Evolutionary conservation across 768 basidiomycete genomes (phyloP), one percentile per base, ranked within the genome.

Genomic region (Psilocybe cyanescens): DNA sequence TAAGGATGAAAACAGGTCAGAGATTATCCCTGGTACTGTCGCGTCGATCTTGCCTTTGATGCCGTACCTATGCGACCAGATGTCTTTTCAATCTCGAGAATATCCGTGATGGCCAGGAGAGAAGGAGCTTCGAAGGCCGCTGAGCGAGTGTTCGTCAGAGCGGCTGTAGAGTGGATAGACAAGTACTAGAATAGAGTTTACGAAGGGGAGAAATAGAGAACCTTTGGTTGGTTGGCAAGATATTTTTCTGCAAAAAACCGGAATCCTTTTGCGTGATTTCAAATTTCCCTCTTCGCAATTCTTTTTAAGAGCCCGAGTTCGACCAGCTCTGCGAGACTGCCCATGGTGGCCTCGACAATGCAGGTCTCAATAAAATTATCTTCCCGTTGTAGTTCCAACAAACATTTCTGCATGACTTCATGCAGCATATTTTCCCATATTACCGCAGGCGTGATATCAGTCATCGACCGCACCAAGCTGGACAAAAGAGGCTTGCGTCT

Each of bases 1-100:
- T 45, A 55, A 55, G 49, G 58, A 61, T 5, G 58, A 29, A 2
- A 57, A 45, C 29, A 69, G 61, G 55, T 88, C 86, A 7, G 81
- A 73, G 48, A 95, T 81, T 33, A 86, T 72, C 0, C 86, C 85
- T 63, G 92, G 81, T 1, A 98, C 86, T 1, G 91, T 94, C 1
- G 92, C 97, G 67, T 99, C 97, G 24, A 99, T 78, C 75, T 99
- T 99, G 24, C 97, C 97, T 72, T 96, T 97, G 39, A 99, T 79
- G 1, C 97, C 97, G 68, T 93, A 97, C 2, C 86, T 90, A 0
- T 97, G 97, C 0, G 94, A 96, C 91, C 94, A 97, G 65, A 99
- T 97, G 65, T 98, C 95, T 71, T 99, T 78, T 99, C 97, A 45
- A 97, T 83, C 60, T 95, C 95, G 63, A 94, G 84, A 4, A 97